Conservation (phyloP, 768 basidiomycete species). For the Russula abietina region DNA sequence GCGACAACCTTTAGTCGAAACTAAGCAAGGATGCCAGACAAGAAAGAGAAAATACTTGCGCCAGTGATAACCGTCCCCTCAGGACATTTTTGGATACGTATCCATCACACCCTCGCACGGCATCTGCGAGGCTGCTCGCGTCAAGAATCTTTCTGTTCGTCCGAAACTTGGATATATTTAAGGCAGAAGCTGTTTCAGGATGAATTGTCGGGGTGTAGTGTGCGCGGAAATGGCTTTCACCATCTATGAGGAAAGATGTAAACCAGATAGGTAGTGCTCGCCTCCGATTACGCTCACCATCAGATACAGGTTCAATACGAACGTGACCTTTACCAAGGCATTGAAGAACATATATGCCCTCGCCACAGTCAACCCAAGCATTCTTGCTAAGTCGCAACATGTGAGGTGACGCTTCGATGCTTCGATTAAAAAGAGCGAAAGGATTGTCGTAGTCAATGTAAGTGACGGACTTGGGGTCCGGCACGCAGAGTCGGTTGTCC, state of each 20-base stretch:
- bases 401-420: slow-evolving; percentile 46
- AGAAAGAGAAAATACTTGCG: slow-evolving; percentile 37
- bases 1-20: slow-evolving; percentile 42
- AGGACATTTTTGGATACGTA: slow-evolving; percentile 55
- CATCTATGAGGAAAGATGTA: slow-evolving; percentile 13
- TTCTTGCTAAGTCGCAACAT: slow-evolving; percentile 48
- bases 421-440: slow-evolving; percentile 48
- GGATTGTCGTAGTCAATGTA: slow-evolving; percentile 77
- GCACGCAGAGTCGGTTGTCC: slow-evolving; percentile 32
- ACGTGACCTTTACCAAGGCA: slow-evolving; percentile 66
- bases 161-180: slow-evolving; percentile 19
- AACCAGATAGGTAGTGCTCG: neutral
- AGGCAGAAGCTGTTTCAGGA: slow-evolving; percentile 11
- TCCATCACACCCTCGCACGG: slow-evolving; percentile 64
- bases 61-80: slow-evolving; percentile 41
- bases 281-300: neutral
- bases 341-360: slow-evolving; percentile 64
- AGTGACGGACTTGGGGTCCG: slow-evolving; percentile 55
- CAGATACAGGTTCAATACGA: slow-evolving; percentile 45
- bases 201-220: slow-evolving; percentile 47
- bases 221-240: slow-evolving; percentile 40
- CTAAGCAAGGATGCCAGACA: slow-evolving; percentile 10
- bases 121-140: slow-evolving; percentile 50
- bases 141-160: slow-evolving; percentile 39
- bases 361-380: slow-evolving; percentile 80